A percentile compares a stretch with the other conserved stretches of the same genome.
Conservation (phyloP, 257 asterid genomes). For the Thymus mandschuricus region DNA sequence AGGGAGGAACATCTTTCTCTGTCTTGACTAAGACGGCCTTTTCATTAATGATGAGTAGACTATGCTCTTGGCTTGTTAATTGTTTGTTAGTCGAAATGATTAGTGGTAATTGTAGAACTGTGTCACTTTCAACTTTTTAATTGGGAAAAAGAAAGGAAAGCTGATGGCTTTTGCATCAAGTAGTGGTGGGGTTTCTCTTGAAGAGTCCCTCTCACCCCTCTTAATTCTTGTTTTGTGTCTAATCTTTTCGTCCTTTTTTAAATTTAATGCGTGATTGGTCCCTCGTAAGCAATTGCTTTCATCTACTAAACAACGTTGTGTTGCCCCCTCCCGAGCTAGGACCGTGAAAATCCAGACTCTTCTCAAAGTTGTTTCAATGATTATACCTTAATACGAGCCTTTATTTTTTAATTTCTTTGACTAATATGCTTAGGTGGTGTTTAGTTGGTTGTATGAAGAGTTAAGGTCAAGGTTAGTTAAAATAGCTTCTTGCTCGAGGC, state of each 20-base stretch:
- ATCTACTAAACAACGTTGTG: slow-evolving; percentile 22
- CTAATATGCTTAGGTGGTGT: slow-evolving; percentile 2
- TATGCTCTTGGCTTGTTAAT: slow-evolving; percentile 16
- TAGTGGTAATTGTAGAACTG: slow-evolving; percentile 15
- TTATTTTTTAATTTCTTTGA: slow-evolving; percentile 2
- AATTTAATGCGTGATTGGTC: slow-evolving; percentile 41
- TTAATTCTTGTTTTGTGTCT: slow-evolving; percentile 40
- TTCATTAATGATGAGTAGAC: slow-evolving; percentile 25
- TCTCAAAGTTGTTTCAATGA: slow-evolving; percentile 12
- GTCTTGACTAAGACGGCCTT: slow-evolving; percentile 22
- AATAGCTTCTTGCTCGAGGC: slow-evolving; percentile 3
- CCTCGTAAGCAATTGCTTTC: slow-evolving; percentile 38
- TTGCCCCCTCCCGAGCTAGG: slow-evolving; percentile 7
- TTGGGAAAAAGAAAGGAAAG: slow-evolving; percentile 40
- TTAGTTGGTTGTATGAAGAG: slow-evolving; percentile 4
- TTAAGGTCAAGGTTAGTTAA: slow-evolving; percentile 16
- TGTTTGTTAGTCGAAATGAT: slow-evolving; percentile 25
- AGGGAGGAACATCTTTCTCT: slow-evolving; percentile 15
- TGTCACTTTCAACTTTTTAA: slow-evolving; percentile 57
- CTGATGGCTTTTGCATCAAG: slow-evolving; percentile 53
- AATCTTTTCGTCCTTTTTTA: slow-evolving; percentile 42
- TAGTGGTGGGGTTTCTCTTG: slow-evolving; percentile 50
- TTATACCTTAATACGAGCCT: not conserved
- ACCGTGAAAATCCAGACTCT: slow-evolving; percentile 22
- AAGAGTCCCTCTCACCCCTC: slow-evolving; percentile 47